phyloP scores from a whole-genome alignment of 306 rosid species.

The Cicer bijugum region DNA sequence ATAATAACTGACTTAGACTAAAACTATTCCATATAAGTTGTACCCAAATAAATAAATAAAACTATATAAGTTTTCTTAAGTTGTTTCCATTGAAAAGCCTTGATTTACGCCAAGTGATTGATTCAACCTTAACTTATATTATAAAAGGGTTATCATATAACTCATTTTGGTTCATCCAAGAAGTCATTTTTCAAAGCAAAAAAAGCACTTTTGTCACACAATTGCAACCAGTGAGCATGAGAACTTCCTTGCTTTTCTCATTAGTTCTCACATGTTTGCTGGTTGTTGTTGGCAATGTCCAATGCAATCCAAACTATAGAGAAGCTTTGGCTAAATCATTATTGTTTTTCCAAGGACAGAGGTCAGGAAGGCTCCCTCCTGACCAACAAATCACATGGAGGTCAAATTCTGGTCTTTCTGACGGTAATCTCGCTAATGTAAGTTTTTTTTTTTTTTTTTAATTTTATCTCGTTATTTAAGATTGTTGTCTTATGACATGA shows the following conservation, averaged over 20 bases:
- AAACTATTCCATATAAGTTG: background rate
- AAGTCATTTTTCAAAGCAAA: constrained; percentile 37
- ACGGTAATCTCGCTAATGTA: constrained; percentile 70
- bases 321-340: constrained; percentile 85
- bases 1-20: background rate
- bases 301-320: constrained; percentile 64
- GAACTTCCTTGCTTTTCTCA: constrained; percentile 30
- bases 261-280: constrained; percentile 34
- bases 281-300: constrained; percentile 40
- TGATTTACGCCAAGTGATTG: constrained; percentile 54
- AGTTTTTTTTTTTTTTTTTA: background rate
- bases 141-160: constrained; percentile 47
- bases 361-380: constrained; percentile 76
- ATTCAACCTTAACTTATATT: constrained; percentile 44
- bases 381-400: constrained; percentile 73
- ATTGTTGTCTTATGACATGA: background rate
- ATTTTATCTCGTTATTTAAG: background rate
- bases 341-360: constrained; percentile 87
- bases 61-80: background rate
- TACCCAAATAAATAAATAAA: too few species aligned
- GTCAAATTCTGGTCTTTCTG: constrained; percentile 69
- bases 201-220: constrained; percentile 22
- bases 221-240: constrained; percentile 35
- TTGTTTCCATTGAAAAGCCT: constrained; percentile 49
- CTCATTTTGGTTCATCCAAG: constrained; percentile 33